Evolutionary conservation across 164 flowering plant genomes (phyloP).

Genomic region (Kingdonia uniflora): DNA sequence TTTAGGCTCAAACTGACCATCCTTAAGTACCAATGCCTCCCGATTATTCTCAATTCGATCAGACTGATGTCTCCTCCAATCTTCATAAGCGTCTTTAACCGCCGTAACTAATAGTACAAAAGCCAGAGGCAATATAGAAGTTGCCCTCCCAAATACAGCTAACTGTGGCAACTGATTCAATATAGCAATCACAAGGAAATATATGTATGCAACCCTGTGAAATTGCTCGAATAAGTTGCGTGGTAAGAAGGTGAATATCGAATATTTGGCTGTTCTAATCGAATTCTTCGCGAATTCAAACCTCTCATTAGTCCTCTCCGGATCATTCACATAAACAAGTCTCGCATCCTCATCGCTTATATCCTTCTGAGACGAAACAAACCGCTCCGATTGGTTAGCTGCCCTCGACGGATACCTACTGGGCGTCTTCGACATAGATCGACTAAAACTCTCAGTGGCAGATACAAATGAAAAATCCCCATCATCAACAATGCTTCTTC

Average conservation of each 20-base stretch:
- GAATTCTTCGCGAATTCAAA: conserved; percentile 72
- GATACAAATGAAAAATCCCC: neutral
- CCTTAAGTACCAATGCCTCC: conserved; percentile 38
- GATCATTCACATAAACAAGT: conserved; percentile 53
- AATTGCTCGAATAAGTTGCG: conserved; percentile 88
- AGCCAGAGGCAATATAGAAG: conserved; percentile 78
- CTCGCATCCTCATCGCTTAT: conserved; percentile 83
- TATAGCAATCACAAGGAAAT: conserved; percentile 82
- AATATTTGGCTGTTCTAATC: conserved; percentile 63
- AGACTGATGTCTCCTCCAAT: conserved; percentile 71
- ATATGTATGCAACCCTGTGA: conserved; percentile 87
- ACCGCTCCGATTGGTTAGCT: conserved; percentile 45
- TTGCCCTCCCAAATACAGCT: conserved; percentile 84
- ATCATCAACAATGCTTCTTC: neutral
- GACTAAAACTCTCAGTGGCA: conserved; percentile 13
- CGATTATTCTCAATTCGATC: conserved; percentile 85
- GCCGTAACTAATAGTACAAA: conserved; percentile 80
- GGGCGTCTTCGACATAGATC: conserved; percentile 22
- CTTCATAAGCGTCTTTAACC: conserved; percentile 91
- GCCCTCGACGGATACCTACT: conserved; percentile 51
- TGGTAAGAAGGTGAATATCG: conserved; percentile 72
- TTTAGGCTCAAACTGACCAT: conserved; percentile 46
- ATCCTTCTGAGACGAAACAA: conserved; percentile 61
- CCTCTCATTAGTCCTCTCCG: conserved; percentile 55
- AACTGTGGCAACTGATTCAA: conserved; percentile 94